These are phyloP conservation scores for Aspergillus cejpii DNA, from an alignment of 2,329 filamentous ascomycete species.

Conservation along the genomic window DNA sequence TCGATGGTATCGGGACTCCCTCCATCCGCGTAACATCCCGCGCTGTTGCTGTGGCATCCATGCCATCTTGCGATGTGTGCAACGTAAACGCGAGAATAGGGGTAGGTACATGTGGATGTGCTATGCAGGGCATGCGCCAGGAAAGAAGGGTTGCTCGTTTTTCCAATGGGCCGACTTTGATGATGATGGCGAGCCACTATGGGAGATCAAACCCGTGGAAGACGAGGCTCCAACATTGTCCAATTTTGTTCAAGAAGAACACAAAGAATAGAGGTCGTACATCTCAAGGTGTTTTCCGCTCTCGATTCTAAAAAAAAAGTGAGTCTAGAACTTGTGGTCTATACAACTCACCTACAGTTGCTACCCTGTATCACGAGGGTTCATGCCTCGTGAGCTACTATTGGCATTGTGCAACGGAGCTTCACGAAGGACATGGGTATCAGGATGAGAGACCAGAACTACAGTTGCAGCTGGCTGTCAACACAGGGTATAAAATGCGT, in stretches of 20 bases:
- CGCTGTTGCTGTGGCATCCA: conserved; percentile 68
- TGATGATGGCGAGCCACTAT: conserved; percentile 73
- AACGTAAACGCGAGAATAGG: conserved; percentile 66
- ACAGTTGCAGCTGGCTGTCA: too few relatives aligned
- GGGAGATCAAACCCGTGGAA: conserved; percentile 34
- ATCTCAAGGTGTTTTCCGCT: background rate
- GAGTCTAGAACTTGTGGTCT: background rate
- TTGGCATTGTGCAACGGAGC: background rate
- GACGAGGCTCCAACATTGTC: conserved; percentile 20
- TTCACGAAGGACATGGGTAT: background rate
- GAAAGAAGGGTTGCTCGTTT: conserved; percentile 58
- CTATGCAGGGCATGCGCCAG: conserved; percentile 52
- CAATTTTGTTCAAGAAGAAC: conserved; percentile 19
- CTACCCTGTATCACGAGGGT: background rate
- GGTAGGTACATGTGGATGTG: conserved; percentile 95
- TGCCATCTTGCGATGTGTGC: conserved; percentile 66
- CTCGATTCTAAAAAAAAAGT: too few relatives aligned
- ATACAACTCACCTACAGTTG: background rate
- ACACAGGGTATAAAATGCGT: background rate
- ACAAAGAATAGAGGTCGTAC: background rate
- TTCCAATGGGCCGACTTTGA: conserved; percentile 86
- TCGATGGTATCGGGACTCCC: conserved; percentile 68
- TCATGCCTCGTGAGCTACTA: background rate
- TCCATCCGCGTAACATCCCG: conserved; percentile 73
- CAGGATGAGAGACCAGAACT: too few relatives aligned